A percentile compares a stretch with the other conserved stretches of the same genome.
Evolutionary conservation across 805 yeast species (phyloP).

Genomic region (Kazachstania taianensis): DNA sequence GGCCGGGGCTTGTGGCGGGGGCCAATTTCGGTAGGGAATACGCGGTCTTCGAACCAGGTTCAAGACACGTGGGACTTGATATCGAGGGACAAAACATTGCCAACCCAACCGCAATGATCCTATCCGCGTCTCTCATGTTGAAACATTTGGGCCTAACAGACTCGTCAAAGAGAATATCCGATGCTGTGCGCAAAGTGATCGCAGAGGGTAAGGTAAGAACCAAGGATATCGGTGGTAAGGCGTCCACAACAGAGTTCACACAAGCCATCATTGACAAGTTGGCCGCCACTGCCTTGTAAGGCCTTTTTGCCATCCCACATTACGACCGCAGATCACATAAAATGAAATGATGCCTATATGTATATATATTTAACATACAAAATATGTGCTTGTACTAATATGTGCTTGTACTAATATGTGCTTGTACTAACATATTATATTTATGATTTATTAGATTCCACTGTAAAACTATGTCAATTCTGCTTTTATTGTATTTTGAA

Average conservation of each 20-base stretch:
- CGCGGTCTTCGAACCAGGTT: conserved; percentile 98
- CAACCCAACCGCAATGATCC: conserved; percentile 95
- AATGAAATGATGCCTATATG: no score
- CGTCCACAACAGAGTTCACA: conserved; percentile 90
- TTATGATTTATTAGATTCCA: no score
- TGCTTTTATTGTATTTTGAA: no score
- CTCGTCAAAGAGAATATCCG: conserved; percentile 76
- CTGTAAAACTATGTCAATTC: no score
- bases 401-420: no score
- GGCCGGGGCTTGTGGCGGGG: conserved; percentile 98
- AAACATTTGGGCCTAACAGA: conserved; percentile 88
- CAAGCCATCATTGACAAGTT: conserved; percentile 75
- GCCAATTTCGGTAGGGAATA: conserved; percentile 96
- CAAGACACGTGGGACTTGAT: conserved; percentile 98
- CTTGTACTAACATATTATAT: no score
- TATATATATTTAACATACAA: no score
- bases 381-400: no score
- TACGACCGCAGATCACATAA: no score
- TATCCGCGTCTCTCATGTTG: conserved; percentile 83
- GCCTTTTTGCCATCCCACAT: no score
- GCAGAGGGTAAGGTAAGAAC: conserved; percentile 83
- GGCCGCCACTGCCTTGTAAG: conserved; percentile 6
- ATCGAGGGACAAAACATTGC: conserved; percentile 91
- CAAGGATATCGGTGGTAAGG: conserved; percentile 82
- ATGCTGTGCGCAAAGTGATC: conserved; percentile 82